These are phyloP conservation scores for Trichophyton simii DNA, from an alignment of 2,329 filamentous ascomycete genomes.

Conservation along the genomic window DNA sequence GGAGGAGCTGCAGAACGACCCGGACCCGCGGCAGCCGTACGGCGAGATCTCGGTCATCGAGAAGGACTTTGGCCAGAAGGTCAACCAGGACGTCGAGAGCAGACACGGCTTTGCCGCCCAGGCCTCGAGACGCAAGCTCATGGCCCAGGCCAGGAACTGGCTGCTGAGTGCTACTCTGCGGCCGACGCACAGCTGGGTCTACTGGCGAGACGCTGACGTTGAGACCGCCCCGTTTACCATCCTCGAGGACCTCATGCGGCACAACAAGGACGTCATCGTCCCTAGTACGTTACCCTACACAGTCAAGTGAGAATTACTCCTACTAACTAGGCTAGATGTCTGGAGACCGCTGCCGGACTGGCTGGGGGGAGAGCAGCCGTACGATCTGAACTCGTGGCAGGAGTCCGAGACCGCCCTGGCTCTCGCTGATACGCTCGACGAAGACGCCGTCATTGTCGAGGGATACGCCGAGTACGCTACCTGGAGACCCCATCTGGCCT, in stretches of 20 bases:
- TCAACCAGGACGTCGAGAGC: constrained; percentile 94
- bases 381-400: constrained; percentile 98
- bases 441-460: constrained; percentile 97
- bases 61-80: constrained; percentile 97
- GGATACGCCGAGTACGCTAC: constrained; percentile 98
- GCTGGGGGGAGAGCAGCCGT: constrained; percentile 96
- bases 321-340: constrained; percentile 51
- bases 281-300: constrained; percentile 58
- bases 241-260: constrained; percentile 92
- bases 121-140: constrained; percentile 82
- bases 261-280: constrained; percentile 97
- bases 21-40: constrained; percentile 69
- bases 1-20: constrained; percentile 64
- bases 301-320: constrained; percentile 15
- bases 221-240: constrained; percentile 96
- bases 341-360: constrained; percentile 98
- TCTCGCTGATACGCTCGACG: constrained; percentile 85
- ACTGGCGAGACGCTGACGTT: constrained; percentile 97
- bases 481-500: constrained; percentile 92
- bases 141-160: constrained; percentile 98
- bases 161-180: constrained; percentile 81
- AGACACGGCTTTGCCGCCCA: constrained; percentile 95
- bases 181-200: constrained; percentile 96
- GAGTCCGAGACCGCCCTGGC: constrained; percentile 94
- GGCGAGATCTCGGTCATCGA: constrained; percentile 96